Conservation (phyloP, 2,329 filamentous ascomycete species). For the Westerdykella sp. region DNA sequence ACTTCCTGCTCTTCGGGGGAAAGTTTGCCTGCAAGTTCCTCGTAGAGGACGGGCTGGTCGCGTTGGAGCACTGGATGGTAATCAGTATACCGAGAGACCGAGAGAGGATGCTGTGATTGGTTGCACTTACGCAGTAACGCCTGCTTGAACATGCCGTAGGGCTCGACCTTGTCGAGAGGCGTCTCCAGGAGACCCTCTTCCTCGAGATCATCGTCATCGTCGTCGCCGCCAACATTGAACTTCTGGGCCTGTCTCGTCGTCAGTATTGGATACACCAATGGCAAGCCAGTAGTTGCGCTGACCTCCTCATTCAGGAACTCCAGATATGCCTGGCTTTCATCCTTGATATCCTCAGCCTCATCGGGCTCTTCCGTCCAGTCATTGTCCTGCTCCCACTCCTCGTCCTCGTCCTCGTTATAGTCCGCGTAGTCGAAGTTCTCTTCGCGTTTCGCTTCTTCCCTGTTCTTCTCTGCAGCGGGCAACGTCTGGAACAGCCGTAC, state of each 20-base stretch:
- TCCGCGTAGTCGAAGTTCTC: constrained; percentile 74
- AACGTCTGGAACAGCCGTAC: constrained; percentile 88
- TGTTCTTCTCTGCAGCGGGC: constrained; percentile 79
- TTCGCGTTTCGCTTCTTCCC: constrained; percentile 81
- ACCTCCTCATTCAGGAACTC: constrained; percentile 93
- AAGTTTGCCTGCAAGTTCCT: constrained; percentile 70
- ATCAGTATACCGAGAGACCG: constrained; percentile 11
- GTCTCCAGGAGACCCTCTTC: constrained; percentile 91
- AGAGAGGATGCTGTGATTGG: neutral
- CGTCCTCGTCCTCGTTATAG: constrained; percentile 69
- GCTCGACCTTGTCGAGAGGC: constrained; percentile 89
- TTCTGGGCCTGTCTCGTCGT: constrained; percentile 61
- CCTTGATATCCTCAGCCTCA: constrained; percentile 64
- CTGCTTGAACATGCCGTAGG: constrained; percentile 81
- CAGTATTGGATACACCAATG: constrained; percentile 17
- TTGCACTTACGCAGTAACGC: constrained; percentile 69
- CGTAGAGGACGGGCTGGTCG: constrained; percentile 85
- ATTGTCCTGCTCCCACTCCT: constrained; percentile 74
- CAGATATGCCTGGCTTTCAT: constrained; percentile 89
- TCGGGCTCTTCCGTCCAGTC: constrained; percentile 61
- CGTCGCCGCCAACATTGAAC: constrained; percentile 66
- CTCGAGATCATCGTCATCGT: constrained; percentile 84
- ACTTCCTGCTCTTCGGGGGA: constrained; percentile 73
- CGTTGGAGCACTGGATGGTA: constrained; percentile 68
- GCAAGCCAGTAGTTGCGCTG: constrained; percentile 18